A percentile compares a stretch with the other conserved stretches of the same genome.
Conservation (phyloP, 1,284 basidiomycete genomes). For the Sporisorium iseilematis-ciliati region DNA sequence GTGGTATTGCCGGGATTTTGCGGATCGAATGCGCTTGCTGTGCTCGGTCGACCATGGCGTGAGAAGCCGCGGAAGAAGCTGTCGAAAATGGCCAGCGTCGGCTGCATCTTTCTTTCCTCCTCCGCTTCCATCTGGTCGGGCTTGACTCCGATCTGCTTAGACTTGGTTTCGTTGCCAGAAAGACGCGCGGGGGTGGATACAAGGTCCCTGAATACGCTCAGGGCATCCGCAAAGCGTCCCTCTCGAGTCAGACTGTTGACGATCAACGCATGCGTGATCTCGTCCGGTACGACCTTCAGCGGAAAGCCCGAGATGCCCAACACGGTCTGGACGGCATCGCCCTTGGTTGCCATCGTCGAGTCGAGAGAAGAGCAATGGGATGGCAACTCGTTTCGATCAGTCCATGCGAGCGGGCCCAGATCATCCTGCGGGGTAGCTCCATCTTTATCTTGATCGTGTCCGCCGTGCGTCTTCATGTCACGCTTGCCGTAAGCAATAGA, state of each 20-base stretch:
- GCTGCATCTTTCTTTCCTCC: slow-evolving; percentile 26
- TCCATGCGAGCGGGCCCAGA: slow-evolving; percentile 20
- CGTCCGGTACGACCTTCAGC: slow-evolving; percentile 21
- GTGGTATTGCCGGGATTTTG: slow-evolving; percentile 17
- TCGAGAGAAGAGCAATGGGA: background rate
- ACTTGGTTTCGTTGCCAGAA: background rate
- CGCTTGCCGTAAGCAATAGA: slow-evolving; percentile 16
- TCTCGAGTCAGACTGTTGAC: slow-evolving; percentile 32
- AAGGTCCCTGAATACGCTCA: slow-evolving; percentile 43
- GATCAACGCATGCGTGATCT: slow-evolving; percentile 36
- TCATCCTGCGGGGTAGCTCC: background rate
- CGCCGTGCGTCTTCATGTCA: background rate
- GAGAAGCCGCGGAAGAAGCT: slow-evolving; percentile 47
- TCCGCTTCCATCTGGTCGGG: background rate
- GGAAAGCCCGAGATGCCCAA: slow-evolving; percentile 25
- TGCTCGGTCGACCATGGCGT: slow-evolving; percentile 22
- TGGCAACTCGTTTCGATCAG: slow-evolving; percentile 9
- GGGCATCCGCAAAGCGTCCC: slow-evolving; percentile 43
- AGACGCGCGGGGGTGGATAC: slow-evolving; percentile 31
- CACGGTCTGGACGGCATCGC: slow-evolving; percentile 8
- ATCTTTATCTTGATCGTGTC: background rate
- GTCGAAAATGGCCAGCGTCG: slow-evolving; percentile 35
- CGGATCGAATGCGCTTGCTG: slow-evolving; percentile 8
- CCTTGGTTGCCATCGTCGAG: background rate
- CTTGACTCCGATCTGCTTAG: background rate